Base-by-base conservation (phyloP, 2,329 filamentous ascomycete genomes). In the Arthroderma sp. region DNA sequence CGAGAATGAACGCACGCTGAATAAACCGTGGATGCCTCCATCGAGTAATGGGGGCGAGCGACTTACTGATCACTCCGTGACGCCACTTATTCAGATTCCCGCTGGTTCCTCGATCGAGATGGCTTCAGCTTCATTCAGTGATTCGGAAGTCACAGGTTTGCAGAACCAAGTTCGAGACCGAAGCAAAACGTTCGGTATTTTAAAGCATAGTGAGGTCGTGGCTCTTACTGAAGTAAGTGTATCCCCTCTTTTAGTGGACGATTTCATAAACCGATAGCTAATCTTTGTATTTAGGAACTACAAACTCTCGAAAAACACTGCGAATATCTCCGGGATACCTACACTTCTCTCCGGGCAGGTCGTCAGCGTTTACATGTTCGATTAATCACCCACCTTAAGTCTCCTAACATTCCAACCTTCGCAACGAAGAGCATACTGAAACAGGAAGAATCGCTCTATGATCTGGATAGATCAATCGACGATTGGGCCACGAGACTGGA, bases 401-500 rank as follows among this genome's bases (percentile, higher is more conserved):
- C 80, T 11, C 78, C 81, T 6, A 76, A 81, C 30, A 74, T 77
- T 4, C 77, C 80, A 45, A 80, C 77, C 51, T 85, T 87, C 59
- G 85, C 78, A 51, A 74, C 80, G 50, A 82, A 87, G 49, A 79
- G 78, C 15, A 77, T 89, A 60, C 70, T 88, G 36, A 84, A 82
- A 65, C 83, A 88, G 58, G 83, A 88, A 60, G 83, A 88, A 61
- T 81, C 82, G 1, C 70, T 89, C 7, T 77, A 79, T 1, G 83
- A 87, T 59, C 73, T 89, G 5, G 83, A 89, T 57, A 67, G 73
- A 10, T 83, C 80, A 2, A 88, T 89, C 50, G 84, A 88, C 55
- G 82, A 86, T 57, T 88, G 84, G 80, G 78, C 84, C 40, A 71
- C 66, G 53, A 88, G 88, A 65, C 73, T 88, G n/a, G 84, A 88